Evolutionary conservation across 805 yeast species (phyloP), one percentile per base, ranked within the genome.

Genomic region (Wickerhamiella vanderwaltii): DNA sequence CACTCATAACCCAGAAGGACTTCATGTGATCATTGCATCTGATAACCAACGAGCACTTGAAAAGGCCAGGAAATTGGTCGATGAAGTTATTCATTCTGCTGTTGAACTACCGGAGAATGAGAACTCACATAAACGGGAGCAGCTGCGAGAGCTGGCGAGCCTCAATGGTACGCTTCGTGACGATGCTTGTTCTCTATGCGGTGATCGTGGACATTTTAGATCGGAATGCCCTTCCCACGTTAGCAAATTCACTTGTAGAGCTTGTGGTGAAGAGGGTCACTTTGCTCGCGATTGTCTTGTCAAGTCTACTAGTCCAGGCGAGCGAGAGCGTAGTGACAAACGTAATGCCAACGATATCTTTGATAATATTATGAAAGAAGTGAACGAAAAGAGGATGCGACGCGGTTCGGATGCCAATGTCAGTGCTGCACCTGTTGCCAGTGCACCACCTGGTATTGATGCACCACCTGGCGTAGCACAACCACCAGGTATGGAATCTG

Each of bases 141-240:
- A 91, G 60, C 68, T 91, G 46, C 71, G 95, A 48, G 95, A 88
- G 55, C 68, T 91, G 52, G 99, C 99, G 0, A 79, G 83, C 18
- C 67, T 91, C 43, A 93, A 91, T 62, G 99, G 99, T 60, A 91
- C 98, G 0, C 66, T 86, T 35, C 71, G 97, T 42, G 94, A 83
- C 52, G 88, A 79, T 44, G 69, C 75, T 1, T 80, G 88, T 57
- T 64, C 71, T 12, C 63, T 63, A 34, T 81, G 88, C 62, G 83
- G 84, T 4, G 66, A 75, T 29, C 59, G 65, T 36, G 87, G 86
- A 1, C 86, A 80, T 52, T 67, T 69, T 41, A 66, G 72, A 48
- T 71, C 67, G 57, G 78, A 75, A 32, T 79, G 87, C 68, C 94
- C 75, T 44, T 5, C 6, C 13, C 9, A 23, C 11, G 26, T 11